Base-by-base conservation (phyloP, 208 protist species). In the Strigomonas oncopelti region DNA sequence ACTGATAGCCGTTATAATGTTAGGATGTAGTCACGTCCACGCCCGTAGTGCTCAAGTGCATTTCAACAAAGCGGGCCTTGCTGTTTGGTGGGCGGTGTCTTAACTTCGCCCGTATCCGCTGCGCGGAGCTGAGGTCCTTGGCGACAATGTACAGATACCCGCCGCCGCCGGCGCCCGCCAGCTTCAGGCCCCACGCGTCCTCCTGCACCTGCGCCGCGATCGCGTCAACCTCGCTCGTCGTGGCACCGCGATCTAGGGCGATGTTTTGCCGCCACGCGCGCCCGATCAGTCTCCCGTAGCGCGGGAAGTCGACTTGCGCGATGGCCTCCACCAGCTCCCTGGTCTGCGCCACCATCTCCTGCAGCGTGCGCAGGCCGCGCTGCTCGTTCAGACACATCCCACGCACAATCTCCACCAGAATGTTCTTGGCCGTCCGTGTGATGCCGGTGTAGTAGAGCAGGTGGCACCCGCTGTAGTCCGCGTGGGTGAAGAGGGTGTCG, bases 141-240 rank as follows among this genome's bases (percentile, higher is more conserved):
- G 86, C 76, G 18, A 85, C 69, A 58, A 89, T 77, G 67, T 82
- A 81, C 51, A 92, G 58, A 69, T 85, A 92, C 25, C 86, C 86
- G 2, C 83, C 86, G 27, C 85, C 85, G 31, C 83, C 85, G n/a
- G 85, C 83, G 0, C 85, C 83, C 0, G 78, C 61, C 52, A 92
- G 72, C 55, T 75, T 72, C 20, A 76, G 52, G n/a, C 80, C 83
- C 68, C 66, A 75, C 8, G 84, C 68, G 61, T 84, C 76, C 24
- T 72, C 74, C 61, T 79, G 31, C 34, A 87, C 65, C 25, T 54
- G 64, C 9, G 74, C 65, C 46, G 85, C 68, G n/a, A 85, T 81
- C 20, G 63, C 66, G 52, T 78, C 59, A 32, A 89, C 69, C 16
- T 69, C 53, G 24, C 56, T 31, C 24, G 83, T 74, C 46, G 68